Evolutionary conservation across 2,329 filamentous ascomycete genomes (phyloP).

Genomic region (Bipolaris gigantea): DNA sequence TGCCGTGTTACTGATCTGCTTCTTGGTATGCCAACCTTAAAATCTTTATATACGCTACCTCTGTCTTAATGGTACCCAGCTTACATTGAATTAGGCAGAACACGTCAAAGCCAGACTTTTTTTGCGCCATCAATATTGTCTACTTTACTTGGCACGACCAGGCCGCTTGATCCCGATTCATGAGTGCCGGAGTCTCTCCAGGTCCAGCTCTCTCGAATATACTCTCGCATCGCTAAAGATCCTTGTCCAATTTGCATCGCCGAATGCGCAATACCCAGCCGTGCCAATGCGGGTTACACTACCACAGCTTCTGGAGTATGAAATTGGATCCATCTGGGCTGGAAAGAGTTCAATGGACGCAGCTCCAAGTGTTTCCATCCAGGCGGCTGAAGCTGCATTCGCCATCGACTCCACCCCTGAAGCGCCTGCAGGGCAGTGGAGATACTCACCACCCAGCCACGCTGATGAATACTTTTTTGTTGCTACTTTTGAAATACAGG

Average conservation of each 20-base stretch:
- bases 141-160: constrained; percentile 41
- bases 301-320: constrained; percentile 23
- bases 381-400: constrained; percentile 17
- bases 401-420: constrained; percentile 12
- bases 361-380: constrained; percentile 16
- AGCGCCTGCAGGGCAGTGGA: constrained; percentile 16
- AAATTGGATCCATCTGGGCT: constrained; percentile 20
- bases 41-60: constrained; percentile 40
- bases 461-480: constrained; percentile 4
- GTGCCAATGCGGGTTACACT: constrained; percentile 29
- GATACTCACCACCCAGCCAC: constrained; percentile 5
- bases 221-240: constrained; percentile 37
- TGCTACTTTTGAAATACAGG: constrained; percentile 4
- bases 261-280: constrained; percentile 31
- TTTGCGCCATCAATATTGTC: constrained; percentile 40
- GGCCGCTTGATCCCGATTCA: constrained; percentile 39
- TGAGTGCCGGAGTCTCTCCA: constrained; percentile 33
- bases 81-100: constrained; percentile 36
- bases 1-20: constrained; percentile 15
- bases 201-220: constrained; percentile 42
- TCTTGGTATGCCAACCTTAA: constrained; percentile 30
- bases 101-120: constrained; percentile 37
- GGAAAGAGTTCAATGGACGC: constrained; percentile 24
- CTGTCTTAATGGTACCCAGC: constrained; percentile 22
- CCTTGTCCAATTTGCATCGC: constrained; percentile 41